Percentiles rank a stretch among this genome's conserved stretches.
phyloP scores from a whole-genome alignment of 495 filamentous ascomycete genomes.

The Aspergillus homomorphus region DNA sequence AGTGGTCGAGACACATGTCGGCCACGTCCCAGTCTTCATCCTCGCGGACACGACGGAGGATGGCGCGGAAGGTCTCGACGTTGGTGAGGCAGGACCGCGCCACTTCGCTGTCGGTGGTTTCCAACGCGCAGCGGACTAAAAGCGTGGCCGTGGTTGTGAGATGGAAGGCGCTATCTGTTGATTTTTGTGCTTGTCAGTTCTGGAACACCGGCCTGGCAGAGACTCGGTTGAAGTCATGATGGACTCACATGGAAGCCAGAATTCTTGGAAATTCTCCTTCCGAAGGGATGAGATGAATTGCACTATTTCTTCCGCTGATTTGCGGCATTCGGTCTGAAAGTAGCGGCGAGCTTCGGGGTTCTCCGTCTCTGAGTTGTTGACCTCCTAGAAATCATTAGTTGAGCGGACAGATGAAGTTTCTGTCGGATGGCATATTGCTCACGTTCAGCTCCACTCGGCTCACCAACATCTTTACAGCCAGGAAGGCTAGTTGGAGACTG shows the following conservation, averaged over 20 bases:
- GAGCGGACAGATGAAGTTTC: neutral
- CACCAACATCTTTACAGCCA: constrained; percentile 53
- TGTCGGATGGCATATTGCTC: constrained; percentile 12
- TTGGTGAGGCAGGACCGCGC: constrained; percentile 42
- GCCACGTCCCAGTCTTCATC: constrained; percentile 55
- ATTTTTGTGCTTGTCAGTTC: too few species aligned
- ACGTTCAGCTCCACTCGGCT: constrained; percentile 51
- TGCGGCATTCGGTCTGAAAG: constrained; percentile 49
- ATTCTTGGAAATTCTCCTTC: constrained; percentile 45
- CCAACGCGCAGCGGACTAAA: constrained; percentile 46
- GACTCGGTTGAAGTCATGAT: too few species aligned
- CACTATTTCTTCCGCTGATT: constrained; percentile 51
- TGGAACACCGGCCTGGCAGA: too few species aligned
- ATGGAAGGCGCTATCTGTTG: constrained; percentile 47
- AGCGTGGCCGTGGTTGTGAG: constrained; percentile 48
- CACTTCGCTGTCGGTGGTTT: constrained; percentile 41
- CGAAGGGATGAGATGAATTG: constrained; percentile 48
- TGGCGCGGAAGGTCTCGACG: constrained; percentile 40
- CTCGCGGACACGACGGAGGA: constrained; percentile 49
- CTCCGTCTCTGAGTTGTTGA: constrained; percentile 43
- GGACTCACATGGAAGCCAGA: constrained; percentile 50
- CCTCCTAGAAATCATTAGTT: constrained; percentile 30
- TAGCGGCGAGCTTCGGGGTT: constrained; percentile 46
- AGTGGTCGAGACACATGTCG: constrained; percentile 53
- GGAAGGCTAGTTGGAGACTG: constrained; percentile 49